Evolutionary conservation across 2,329 filamentous ascomycete species (phyloP).

Genomic region (Trichoderma afroharzianum): DNA sequence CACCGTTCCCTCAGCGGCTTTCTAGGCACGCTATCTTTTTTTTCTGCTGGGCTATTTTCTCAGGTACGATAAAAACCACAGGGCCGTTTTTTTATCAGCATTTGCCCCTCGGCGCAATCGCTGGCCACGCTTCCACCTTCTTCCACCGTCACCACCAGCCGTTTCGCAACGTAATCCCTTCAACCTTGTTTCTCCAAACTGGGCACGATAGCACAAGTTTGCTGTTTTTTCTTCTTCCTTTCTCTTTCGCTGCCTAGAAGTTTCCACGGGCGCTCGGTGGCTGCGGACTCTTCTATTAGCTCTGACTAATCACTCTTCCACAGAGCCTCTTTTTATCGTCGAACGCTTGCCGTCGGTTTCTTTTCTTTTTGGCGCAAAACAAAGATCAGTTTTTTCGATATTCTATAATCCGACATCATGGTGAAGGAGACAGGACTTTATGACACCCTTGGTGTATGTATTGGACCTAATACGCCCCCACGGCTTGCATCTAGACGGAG

Average conservation of each 20-base stretch:
- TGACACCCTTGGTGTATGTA: constrained; percentile 70
- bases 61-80: neutral
- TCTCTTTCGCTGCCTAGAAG: neutral
- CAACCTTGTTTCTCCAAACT: neutral
- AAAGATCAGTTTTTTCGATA: constrained; percentile 2
- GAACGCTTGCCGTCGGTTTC: neutral
- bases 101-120: constrained; percentile 11
- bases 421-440: constrained; percentile 78
- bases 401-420: constrained; percentile 50
- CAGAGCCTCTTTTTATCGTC: constrained; percentile 3
- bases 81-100: neutral
- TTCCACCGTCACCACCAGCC: neutral
- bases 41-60: constrained; percentile 6
- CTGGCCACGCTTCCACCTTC: neutral
- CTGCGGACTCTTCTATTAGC: neutral
- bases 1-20: constrained; percentile 9
- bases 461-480: neutral
- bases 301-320: constrained; percentile 15
- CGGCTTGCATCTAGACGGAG: neutral
- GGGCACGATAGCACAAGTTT: neutral
- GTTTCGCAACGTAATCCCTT: neutral
- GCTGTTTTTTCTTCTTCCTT: neutral
- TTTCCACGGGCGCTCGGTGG: constrained; percentile 1
- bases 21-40: constrained; percentile 13
- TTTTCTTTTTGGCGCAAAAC: constrained; percentile 5